Percentiles rank a stretch among this genome's conserved stretches.
phyloP scores from a whole-genome alignment of 495 filamentous ascomycete species.

The Podospora australis region DNA sequence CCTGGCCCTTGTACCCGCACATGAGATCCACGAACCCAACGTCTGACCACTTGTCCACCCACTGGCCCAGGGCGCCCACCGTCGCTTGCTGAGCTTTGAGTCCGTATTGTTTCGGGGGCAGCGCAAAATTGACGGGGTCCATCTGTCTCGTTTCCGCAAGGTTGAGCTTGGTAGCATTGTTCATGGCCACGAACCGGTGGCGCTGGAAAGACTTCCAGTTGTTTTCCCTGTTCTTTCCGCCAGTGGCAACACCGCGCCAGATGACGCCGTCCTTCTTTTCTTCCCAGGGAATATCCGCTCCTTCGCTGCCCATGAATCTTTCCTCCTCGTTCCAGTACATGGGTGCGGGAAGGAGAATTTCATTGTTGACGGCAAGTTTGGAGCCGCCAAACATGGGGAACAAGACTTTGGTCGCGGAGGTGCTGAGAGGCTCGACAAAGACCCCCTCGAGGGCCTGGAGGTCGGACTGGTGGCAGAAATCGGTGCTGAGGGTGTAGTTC shows the following conservation, averaged over 20 bases:
- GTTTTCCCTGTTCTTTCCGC: constrained; percentile 54
- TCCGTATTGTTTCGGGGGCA: constrained; percentile 35
- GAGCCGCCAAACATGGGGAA: constrained; percentile 70
- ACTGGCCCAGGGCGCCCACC: constrained; percentile 25
- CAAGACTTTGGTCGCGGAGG: constrained; percentile 48
- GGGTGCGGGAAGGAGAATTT: constrained; percentile 70
- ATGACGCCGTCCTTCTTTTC: constrained; percentile 50
- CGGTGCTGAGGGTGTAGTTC: constrained; percentile 59
- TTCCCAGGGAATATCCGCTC: constrained; percentile 43
- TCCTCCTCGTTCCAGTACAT: constrained; percentile 67
- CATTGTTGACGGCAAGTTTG: constrained; percentile 73
- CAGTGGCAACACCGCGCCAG: constrained; percentile 67
- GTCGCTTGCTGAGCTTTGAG: constrained; percentile 14
- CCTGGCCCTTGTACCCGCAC: constrained; percentile 24
- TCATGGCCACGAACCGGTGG: constrained; percentile 64
- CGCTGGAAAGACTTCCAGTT: constrained; percentile 68
- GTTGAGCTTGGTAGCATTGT: constrained; percentile 55
- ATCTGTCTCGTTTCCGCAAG: constrained; percentile 29
- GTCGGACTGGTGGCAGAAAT: constrained; percentile 59
- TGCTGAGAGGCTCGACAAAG: constrained; percentile 58
- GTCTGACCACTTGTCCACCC: constrained; percentile 33
- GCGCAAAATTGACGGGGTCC: constrained; percentile 28
- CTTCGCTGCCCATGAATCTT: constrained; percentile 59
- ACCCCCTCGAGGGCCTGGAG: constrained; percentile 60
- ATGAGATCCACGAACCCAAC: constrained; percentile 39